Evolutionary conservation across 352 stramenopile species (phyloP), one percentile per base, ranked within the genome.

Genomic region (Globisporangium acanthophoron): DNA sequence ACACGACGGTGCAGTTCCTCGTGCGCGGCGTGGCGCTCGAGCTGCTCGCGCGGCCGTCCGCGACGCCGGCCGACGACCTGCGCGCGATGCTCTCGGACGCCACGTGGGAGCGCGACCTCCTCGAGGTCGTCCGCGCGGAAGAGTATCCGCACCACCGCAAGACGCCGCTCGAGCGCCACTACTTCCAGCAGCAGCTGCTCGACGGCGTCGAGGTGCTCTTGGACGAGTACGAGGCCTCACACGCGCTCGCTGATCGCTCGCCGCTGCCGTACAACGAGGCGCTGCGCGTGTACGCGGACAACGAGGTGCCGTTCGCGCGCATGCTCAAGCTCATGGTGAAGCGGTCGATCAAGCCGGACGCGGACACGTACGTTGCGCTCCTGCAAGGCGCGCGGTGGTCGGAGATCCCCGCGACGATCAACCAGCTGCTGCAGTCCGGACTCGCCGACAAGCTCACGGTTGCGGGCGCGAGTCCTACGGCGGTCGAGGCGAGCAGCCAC

Each of bases 311-410:
- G 54, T 89, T 92, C 54, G 47, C 54, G 7, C 59, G 56, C 15
- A 81, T 90, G 69, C 63, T 90, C 27, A 44, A 85, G 52, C 61
- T 86, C 5, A 84, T 88, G 75, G 67, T 90, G 52, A 60, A 75
- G 15, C 76, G 74, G 5, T 40, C 60, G n/a, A 58, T 92, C 8
- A 62, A 69, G 7, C 65, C 78, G 11, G 69, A 86, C 48, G 65
- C 73, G 20, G 74, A 84, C 7, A 90, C 76, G 18, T 92, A 88
- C 56, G 62, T 76, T 9, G 73, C 78, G 11, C 61, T 92, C 46
- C 67, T 92, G 20, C 57, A 80, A 33, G 78, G 76, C 20, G 82
- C 82, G 24, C 79, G 82, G 24, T 87, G 79, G 76, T 71, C 73
- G 16, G 72, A 87, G 58, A 85, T 92, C 63, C 76, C 76, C 12